Evolutionary conservation across 164 flowering plant species (phyloP), one percentile per base, ranked within the genome.

Genomic region (Sextonia rubra): DNA sequence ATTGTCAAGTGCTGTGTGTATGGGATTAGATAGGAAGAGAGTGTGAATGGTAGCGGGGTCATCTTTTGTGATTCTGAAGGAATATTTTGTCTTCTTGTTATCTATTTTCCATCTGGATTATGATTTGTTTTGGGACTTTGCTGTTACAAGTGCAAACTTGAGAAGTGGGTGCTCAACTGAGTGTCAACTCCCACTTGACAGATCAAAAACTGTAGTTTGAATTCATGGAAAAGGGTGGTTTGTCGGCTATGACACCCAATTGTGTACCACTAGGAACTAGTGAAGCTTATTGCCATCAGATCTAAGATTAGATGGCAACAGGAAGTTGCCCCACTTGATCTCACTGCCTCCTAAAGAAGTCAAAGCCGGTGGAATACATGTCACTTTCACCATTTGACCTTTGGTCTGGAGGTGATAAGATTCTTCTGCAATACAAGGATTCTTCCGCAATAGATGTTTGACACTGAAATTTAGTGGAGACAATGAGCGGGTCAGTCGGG

Each of bases 121-220:
- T 61, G 64, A 61, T 61, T 61, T 61, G 64, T 22, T 61, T 23
- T 61, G 64, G 30, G 64, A 61, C 64, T 25, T 23, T 61, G 64
- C 64, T 61, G 22, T 23, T 15, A 61, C 64, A 25, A 61, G 27
- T 25, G 64, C 27, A 25, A 4, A 23, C 14, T 61, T 61, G 27
- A 23, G 23, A 61, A 61, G 64, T 61, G 64, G 64, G 29, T 61
- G 29, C 27, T 24, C 27, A 61, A 61, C 58, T 52, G n/a, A 52
- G 58, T 52, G 58, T 61, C 11, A 23, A 7, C 24, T 61, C 64
- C 27, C 64, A 61, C 27, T 61, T 25, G 17, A 0, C 8, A 29
- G 14, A 9, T 61, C 27, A 11, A 25, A 61, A 23, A 61, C 64
- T 14, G 64, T 61, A 23, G 64, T 23, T 61, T 61, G 25, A 12